Percentiles rank a stretch among this genome's conserved stretches.
Evolutionary conservation across 192 early-diverging fungal species (phyloP).

Genomic region (Backusella westeae): DNA sequence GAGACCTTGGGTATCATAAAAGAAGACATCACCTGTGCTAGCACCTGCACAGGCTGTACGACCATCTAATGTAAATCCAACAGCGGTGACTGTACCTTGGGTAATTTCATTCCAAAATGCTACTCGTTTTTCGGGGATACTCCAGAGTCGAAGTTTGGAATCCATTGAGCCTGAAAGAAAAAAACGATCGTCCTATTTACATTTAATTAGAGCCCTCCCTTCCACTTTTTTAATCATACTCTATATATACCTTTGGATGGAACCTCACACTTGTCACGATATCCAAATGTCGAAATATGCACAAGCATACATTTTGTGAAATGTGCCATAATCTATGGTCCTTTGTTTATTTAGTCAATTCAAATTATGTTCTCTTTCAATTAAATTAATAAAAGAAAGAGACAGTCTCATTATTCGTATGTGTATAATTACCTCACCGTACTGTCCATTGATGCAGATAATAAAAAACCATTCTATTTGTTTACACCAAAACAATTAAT

Average conservation of each 20-base stretch:
- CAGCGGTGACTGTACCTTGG: conserved; percentile 72
- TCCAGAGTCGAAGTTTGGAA: conserved; percentile 80
- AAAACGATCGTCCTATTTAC: conserved; percentile 64
- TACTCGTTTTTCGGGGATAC: conserved; percentile 74
- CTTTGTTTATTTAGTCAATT: neutral
- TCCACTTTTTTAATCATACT: neutral
- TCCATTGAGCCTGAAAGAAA: conserved; percentile 83
- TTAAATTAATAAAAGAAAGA: neutral
- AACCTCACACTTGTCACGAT: conserved; percentile 79
- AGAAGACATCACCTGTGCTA: conserved; percentile 72
- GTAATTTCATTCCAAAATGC: conserved; percentile 73
- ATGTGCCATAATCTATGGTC: conserved; percentile 74
- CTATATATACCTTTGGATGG: conserved; percentile 55
- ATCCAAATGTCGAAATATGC: conserved; percentile 75
- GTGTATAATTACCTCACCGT: conserved; percentile 56
- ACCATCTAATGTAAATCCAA: conserved; percentile 75
- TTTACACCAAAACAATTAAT: neutral
- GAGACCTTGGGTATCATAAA: conserved; percentile 79
- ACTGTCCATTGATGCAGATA: conserved; percentile 80
- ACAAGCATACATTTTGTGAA: conserved; percentile 67
- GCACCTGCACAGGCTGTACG: conserved; percentile 73
- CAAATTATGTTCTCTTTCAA: neutral
- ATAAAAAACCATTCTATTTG: conserved; percentile 66
- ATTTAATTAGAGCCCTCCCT: neutral
- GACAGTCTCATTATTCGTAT: neutral